Percentiles rank a stretch among this genome's conserved stretches.
Evolutionary conservation across 1,284 basidiomycete genomes (phyloP).

Genomic region (Melampsora larici-populina): DNA sequence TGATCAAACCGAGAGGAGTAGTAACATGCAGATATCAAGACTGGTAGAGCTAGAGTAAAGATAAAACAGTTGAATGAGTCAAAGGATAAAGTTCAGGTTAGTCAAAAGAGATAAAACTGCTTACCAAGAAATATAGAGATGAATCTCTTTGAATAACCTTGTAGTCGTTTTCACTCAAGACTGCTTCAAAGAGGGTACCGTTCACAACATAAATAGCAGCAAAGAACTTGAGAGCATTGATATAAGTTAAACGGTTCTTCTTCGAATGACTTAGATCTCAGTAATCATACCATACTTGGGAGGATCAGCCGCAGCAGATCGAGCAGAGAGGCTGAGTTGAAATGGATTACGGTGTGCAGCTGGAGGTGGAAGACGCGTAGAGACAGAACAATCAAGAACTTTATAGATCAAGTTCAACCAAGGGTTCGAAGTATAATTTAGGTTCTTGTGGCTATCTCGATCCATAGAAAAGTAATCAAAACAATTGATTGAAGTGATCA

Average conservation of each 20-base stretch:
- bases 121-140: slow-evolving; percentile 50
- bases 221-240: slow-evolving; percentile 53
- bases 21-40: slow-evolving; percentile 51
- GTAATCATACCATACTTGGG: slow-evolving; percentile 10
- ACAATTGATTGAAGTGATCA: no score
- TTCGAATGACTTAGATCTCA: slow-evolving; percentile 38
- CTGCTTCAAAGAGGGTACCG: slow-evolving; percentile 52
- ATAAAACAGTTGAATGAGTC: background rate
- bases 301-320: slow-evolving; percentile 7
- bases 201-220: slow-evolving; percentile 52
- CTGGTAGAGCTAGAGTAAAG: slow-evolving; percentile 47
- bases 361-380: slow-evolving; percentile 6
- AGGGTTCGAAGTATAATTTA: no score
- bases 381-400: no score
- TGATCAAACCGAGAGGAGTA: slow-evolving; percentile 50
- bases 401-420: no score
- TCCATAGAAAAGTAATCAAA: no score
- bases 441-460: no score
- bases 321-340: slow-evolving; percentile 6
- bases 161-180: slow-evolving; percentile 48
- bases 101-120: background rate
- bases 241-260: slow-evolving; percentile 49
- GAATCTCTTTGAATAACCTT: no score
- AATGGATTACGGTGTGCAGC: background rate
- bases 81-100: background rate